Base-by-base conservation (phyloP, 164 flowering plant genomes). In the Umbilicus rupestris region DNA sequence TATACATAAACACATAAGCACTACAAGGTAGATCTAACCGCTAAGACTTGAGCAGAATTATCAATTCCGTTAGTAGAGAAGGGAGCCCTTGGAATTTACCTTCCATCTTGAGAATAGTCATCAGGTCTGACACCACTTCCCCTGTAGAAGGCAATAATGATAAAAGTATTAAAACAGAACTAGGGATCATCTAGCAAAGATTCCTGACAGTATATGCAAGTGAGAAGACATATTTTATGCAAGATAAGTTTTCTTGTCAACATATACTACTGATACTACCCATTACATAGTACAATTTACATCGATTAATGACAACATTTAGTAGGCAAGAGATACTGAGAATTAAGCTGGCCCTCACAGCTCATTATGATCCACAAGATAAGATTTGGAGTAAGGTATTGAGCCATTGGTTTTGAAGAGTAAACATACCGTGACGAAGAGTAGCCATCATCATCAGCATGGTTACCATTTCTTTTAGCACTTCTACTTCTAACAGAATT, bases 101-200 rank as follows among this genome's bases (percentile, higher is more conserved):
- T 86, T 79, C 82, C 97, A 75, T 85, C 88, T 60, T 79, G 89
- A 73, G 89, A 81, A n/a, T 79, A 76, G 29, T 88, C 96, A 57
- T 87, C 97, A 64, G 79, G 84, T 75, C 75, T 81, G 5, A 77
- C 86, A 67, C 83, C 83, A 73, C 86, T 83, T 70, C 87, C 88
- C 66, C 96, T 87, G 82, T 77, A 80, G 65, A 28, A 39, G 58
- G 59, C 66, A 63, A 72, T 50, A 59, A 14, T 6, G 26, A 17
- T 42, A 46, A 44, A 39, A 22, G 68, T 15, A 11, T 57, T 50
- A 39, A 20, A 33, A 35, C 22, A 39, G 26, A 62, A 33, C 29
- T 16, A 37, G 42, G 45, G 17, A 63, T 46, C 42, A 31, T 39
- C 30, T 7, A 60, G 17, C 10, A 16, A 31, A 63, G 15, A 63